Base-by-base conservation (phyloP, 2,329 filamentous ascomycete species). In the Epichloe bromicola region DNA sequence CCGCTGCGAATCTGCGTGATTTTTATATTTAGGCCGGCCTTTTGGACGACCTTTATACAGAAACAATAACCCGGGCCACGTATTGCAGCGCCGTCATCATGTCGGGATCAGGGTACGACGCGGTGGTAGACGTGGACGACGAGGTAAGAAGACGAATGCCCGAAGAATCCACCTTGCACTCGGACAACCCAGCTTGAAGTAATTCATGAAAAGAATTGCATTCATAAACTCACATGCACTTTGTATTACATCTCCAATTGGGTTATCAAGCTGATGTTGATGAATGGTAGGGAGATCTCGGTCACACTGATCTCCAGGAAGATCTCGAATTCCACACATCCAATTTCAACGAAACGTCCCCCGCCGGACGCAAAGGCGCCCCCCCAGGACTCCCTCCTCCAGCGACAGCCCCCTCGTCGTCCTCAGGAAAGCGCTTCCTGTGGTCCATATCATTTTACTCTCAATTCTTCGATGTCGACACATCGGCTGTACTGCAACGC, bases 281-380 rank as follows among this genome's bases (percentile, higher is more conserved):
- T 36, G 19, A 39, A 39, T 10, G 5, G n/a, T 66, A 97, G 90
- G 91, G 91, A 63, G 93, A 98, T 71, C 83, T 98, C 65, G 93
- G 93, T 62, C 90, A 96, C 71, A 98, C 93, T 52, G 93, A 98
- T 69, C 85, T 98, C 23, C 89, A 96, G 75, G 91, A 96, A 69
- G 93, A 97, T 71, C 89, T 98, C 67, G 93, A 97, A 78, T 98
- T 98, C 74, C 93, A 98, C 76, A 86, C 83, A 64, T 96, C 90
- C 58, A 80, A 86, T 73, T 94, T 94, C 69, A 80, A 83, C 61
- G 81, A 82, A 52, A 64, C 74, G 64, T 62, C 75, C 58, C 63
- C 67, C 15, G 68, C 71, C 54, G 72, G 70, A 37, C 72, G 76
- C 57, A 76, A 78, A 58, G 70, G 66, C 51, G 62, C 67, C n/a